These are phyloP conservation scores for Eimeria necatrix DNA, from an alignment of 169 alveolate species.

Conservation along the genomic window DNA sequence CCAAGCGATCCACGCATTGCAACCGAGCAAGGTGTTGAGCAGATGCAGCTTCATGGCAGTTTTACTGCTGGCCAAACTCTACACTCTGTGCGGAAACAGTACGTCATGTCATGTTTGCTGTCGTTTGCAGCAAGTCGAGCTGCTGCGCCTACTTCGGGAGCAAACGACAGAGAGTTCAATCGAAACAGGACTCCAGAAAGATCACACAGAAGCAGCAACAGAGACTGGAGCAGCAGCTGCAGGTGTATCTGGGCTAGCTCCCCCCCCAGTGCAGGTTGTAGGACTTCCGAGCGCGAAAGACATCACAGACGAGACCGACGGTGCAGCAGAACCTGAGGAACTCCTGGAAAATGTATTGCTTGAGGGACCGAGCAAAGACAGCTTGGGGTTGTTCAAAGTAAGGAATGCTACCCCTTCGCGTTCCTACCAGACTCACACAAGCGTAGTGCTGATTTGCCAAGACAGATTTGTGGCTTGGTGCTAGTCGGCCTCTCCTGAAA, in stretches of 20 bases:
- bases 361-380: background rate
- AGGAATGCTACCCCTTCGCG: background rate
- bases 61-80: no score
- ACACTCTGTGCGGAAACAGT: no score
- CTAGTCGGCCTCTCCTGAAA: background rate
- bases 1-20: no score
- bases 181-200: background rate
- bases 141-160: background rate
- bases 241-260: background rate
- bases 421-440: background rate
- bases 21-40: no score
- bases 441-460: background rate
- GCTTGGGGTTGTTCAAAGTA: background rate
- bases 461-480: background rate
- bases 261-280: background rate
- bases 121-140: background rate
- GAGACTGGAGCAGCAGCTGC: background rate
- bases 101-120: no score
- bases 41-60: no score
- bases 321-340: background rate
- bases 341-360: background rate
- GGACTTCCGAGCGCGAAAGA: background rate
- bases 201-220: background rate
- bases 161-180: background rate
- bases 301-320: background rate